Conservation (phyloP, 768 basidiomycete species). For the Sarcomyxa edulis region DNA sequence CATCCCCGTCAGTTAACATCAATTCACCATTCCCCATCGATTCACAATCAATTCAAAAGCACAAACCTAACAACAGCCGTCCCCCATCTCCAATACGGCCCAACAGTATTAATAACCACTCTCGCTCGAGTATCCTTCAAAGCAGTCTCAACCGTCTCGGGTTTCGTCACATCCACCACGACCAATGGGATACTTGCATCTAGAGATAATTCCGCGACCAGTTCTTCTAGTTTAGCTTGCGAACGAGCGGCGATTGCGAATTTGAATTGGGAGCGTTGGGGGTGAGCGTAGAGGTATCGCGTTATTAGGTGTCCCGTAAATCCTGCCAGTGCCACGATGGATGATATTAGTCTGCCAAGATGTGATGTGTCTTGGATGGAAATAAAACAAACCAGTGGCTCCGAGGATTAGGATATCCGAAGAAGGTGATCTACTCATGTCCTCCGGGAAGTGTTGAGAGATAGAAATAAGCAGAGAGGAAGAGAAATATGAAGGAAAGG, state of each 20-base stretch:
- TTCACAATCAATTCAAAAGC: background rate
- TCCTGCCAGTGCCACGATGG: too few species aligned
- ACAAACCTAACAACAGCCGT: conserved; percentile 65
- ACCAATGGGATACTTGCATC: conserved; percentile 38
- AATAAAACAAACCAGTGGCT: conserved; percentile 19
- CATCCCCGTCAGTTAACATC: too few species aligned
- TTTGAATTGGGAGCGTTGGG: conserved; percentile 52
- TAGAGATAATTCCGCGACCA: conserved; percentile 43
- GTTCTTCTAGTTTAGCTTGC: conserved; percentile 43
- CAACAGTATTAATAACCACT: conserved; percentile 75
- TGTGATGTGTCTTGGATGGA: conserved; percentile 5
- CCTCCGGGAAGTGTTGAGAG: too few species aligned
- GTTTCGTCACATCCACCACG: conserved; percentile 55
- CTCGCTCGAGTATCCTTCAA: conserved; percentile 53
- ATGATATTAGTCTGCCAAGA: background rate
- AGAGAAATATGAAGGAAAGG: too few species aligned
- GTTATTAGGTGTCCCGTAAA: conserved; percentile 68
- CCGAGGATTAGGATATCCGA: conserved; percentile 2
- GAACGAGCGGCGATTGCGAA: conserved; percentile 65
- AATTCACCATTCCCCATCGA: too few species aligned
- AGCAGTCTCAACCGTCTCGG: conserved; percentile 45
- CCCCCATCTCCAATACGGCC: conserved; percentile 70
- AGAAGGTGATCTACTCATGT: too few species aligned
- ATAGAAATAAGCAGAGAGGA: too few species aligned
- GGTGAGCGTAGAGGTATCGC: conserved; percentile 62